Evolutionary conservation across 371 early-diverging fungal genomes (phyloP), one percentile per base, ranked within the genome.

Genomic region (Amoeboaphelidium protococcarum): DNA sequence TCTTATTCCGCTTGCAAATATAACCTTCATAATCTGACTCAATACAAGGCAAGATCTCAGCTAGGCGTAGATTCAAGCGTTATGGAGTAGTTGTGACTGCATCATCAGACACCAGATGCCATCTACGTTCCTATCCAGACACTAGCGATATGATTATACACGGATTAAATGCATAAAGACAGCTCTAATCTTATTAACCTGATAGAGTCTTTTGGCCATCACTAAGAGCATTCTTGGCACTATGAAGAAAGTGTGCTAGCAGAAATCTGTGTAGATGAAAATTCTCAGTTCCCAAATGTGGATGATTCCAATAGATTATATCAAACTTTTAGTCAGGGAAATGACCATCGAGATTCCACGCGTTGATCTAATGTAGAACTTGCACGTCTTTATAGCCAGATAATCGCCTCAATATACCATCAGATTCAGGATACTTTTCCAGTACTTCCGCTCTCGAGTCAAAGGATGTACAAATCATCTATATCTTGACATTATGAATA

Each of bases 201-300:
- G n/a, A n/a, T n/a, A n/a, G 27, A 23, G 12, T n/a, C 21, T 25
- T 19, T 12, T 23, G 23, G 10, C n/a, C 27, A 3, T 42, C 41
- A 23, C 13, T 22, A 2, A 67, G 48, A 13, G 61, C 62, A 16
- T 41, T 19, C 0, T 57, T 44, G 16, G 58, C 65, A 13, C 54
- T 53, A 21, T 51, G 2, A 52, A 66, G 66, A 46, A 67, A 67
- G 51, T 67, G 68, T 0, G 68, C 64, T 62, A 67, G 61, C n/a
- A 67, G 57, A 51, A 66, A 67, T 2, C 64, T 54, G 42, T 67
- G 68, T 2, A 67, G 61, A 4, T 64, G 48, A 42, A 66, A 65
- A 53, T 67, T 64, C 50, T 67, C 68, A 0, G 66, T 66, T 12
- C 66, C 66, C 41, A 63, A 50, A 51, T 66, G 54, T 25, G 56